Conservation (phyloP, 2,329 filamentous ascomycete genomes). For the Akanthomyces muscarius region DNA sequence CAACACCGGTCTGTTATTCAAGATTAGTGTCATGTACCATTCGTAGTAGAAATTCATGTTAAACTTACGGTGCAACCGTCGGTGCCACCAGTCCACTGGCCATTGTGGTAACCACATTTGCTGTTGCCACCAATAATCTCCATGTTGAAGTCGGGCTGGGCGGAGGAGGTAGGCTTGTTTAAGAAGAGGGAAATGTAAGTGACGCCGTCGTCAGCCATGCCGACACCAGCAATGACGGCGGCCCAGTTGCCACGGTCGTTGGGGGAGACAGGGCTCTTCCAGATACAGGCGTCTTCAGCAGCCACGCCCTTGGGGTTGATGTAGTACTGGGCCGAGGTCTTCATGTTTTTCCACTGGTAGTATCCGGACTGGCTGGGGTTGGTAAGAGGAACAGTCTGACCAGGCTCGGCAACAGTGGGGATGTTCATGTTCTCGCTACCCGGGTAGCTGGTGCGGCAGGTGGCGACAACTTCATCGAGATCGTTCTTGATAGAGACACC, state of each 20-base stretch:
- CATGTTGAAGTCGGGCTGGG: constrained; percentile 72
- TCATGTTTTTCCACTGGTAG: constrained; percentile 70
- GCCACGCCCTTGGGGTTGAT: constrained; percentile 76
- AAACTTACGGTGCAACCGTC: constrained; percentile 77
- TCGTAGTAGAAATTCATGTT: background rate
- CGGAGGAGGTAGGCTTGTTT: constrained; percentile 71
- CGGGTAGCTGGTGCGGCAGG: constrained; percentile 96
- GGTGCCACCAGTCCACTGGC: constrained; percentile 53
- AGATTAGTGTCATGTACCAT: constrained; percentile 21
- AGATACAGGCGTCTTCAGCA: constrained; percentile 68
- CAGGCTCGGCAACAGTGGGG: constrained; percentile 61
- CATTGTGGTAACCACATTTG: constrained; percentile 62
- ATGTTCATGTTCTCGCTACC: constrained; percentile 86
- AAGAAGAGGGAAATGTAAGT: constrained; percentile 83
- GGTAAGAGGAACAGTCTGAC: constrained; percentile 60
- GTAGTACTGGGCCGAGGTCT: constrained; percentile 93
- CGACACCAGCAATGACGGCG: constrained; percentile 80
- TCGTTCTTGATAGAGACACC: constrained; percentile 74
- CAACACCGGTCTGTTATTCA: constrained; percentile 39
- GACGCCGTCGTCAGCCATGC: constrained; percentile 57
- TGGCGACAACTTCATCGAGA: constrained; percentile 59
- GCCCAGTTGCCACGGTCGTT: constrained; percentile 76
- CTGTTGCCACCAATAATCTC: constrained; percentile 63
- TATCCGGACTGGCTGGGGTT: constrained; percentile 70
- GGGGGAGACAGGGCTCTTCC: constrained; percentile 51